Evolutionary conservation across 2,329 filamentous ascomycete genomes (phyloP).

Genomic region (Neodidymelliopsis sp.): DNA sequence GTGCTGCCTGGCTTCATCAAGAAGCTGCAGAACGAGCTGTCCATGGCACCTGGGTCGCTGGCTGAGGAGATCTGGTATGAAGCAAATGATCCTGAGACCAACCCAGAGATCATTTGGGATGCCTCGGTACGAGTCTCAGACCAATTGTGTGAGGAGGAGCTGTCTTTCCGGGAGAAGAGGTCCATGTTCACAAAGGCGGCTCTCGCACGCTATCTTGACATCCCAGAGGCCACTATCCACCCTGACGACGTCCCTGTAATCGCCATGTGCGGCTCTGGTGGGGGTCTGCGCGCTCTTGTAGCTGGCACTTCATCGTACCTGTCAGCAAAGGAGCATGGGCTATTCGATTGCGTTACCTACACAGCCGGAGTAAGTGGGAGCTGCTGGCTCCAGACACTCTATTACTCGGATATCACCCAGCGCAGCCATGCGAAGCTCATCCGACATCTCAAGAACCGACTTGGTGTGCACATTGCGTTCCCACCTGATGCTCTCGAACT

Average conservation of each 20-base stretch:
- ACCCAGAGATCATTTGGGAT: constrained; percentile 86
- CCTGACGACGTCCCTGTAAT: constrained; percentile 93
- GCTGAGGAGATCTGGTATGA: constrained; percentile 94
- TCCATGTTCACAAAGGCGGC: constrained; percentile 73
- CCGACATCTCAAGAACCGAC: constrained; percentile 83
- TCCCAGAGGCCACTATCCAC: constrained; percentile 82
- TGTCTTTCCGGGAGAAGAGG: constrained; percentile 73
- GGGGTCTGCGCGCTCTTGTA: constrained; percentile 86
- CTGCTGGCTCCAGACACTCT: constrained; percentile 92
- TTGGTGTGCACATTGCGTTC: constrained; percentile 90
- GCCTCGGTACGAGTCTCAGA: constrained; percentile 83
- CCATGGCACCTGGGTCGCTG: constrained; percentile 84
- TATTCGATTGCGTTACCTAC: constrained; percentile 95
- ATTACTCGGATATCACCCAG: constrained; percentile 78
- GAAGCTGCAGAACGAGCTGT: constrained; percentile 87
- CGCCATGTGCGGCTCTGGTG: constrained; percentile 92
- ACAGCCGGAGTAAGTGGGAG: constrained; percentile 94
- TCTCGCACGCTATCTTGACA: constrained; percentile 80
- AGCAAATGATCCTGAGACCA: constrained; percentile 80
- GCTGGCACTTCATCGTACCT: constrained; percentile 88
- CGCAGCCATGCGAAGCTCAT: constrained; percentile 74
- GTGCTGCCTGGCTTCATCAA: constrained; percentile 76
- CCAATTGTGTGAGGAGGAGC: constrained; percentile 84
- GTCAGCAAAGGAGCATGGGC: constrained; percentile 81
- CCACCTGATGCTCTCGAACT: constrained; percentile 83